Conservation (phyloP, 1,284 basidiomycete genomes). For the Rhodotorula sp. region DNA sequence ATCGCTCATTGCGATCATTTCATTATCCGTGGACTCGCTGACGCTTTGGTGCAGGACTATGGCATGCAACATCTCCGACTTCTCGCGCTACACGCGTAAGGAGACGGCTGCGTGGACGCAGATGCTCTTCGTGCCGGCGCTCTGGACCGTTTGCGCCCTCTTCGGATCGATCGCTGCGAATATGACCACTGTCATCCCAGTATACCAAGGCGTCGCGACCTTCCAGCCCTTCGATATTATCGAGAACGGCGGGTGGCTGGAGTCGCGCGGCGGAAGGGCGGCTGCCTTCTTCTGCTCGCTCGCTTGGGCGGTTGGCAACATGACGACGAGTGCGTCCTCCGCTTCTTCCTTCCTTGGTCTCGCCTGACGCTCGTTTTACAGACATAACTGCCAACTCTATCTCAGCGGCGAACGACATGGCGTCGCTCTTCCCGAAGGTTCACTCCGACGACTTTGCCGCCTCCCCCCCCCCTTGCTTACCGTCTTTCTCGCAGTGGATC, state of each 20-base stretch:
- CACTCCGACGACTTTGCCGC: no score
- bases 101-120: constrained; percentile 56
- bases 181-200: constrained; percentile 42
- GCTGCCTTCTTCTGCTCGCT: constrained; percentile 64
- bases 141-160: constrained; percentile 62
- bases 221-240: constrained; percentile 48
- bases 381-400: constrained; percentile 57
- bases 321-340: constrained; percentile 15
- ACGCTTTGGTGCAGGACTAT: background rate
- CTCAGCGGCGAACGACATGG: constrained; percentile 68
- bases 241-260: constrained; percentile 37
- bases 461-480: no score
- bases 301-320: constrained; percentile 46
- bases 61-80: constrained; percentile 31
- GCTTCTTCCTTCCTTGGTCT: background rate
- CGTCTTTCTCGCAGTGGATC: constrained; percentile 43
- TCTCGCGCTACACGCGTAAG: constrained; percentile 26
- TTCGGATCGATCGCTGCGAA: constrained; percentile 63
- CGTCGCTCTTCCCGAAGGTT: constrained; percentile 48
- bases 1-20: constrained; percentile 52
- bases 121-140: constrained; percentile 64
- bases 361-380: background rate
- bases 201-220: constrained; percentile 12
- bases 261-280: constrained; percentile 65
- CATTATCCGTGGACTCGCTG: background rate